Base-by-base conservation (phyloP, 2,329 filamentous ascomycete species). In the Scolecobasidium constrictum region DNA sequence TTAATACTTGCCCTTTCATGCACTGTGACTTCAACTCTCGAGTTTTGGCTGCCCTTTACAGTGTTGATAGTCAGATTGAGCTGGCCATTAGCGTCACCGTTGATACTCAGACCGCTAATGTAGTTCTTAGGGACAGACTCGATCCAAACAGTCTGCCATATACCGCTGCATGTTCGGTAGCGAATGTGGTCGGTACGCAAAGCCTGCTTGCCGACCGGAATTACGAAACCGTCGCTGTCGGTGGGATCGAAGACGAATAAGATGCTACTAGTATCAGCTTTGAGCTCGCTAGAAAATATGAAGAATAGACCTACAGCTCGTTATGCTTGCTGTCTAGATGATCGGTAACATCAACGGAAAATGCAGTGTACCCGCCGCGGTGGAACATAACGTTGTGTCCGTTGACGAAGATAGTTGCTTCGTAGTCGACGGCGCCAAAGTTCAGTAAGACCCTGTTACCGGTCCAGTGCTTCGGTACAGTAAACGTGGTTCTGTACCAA, bases 351-450 rank as follows among this genome's bases (percentile, higher is more conserved):
- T 80, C 76, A n/a, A 79, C 49, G 39, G 66, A 62, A 42, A 68
- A 69, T 0, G 75, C 75, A 0, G 77, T 73, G 47, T 80, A 75
- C 2, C 76, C 76, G 26, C 76, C 76, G 3, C 67, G 60, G 51
- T 80, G 75, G 5, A 64, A 61, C 7, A 73, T 75, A 4, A 77
- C 65, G 31, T 66, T 66, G 4, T 62, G 53, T 0, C 75, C 75
- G 40, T 70, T 62, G 9, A 76, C 57, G 73, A 73, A 81, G 17
- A 78, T 61, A 13, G 61, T 72, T 16, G 72, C 73, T 28, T 77
- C 66, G 47, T 79, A 79, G 49, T 80, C 76, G 7, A 79, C 75
- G 2, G 76, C 76, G 12, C 75, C 75, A 42, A 78, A 79, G 11
- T 74, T 63, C 9, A 75, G 55, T 2, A 78, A 47, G 0, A 77